phyloP scores from a whole-genome alignment of 2,329 filamentous ascomycete genomes.

The Colletotrichum camelliae region DNA sequence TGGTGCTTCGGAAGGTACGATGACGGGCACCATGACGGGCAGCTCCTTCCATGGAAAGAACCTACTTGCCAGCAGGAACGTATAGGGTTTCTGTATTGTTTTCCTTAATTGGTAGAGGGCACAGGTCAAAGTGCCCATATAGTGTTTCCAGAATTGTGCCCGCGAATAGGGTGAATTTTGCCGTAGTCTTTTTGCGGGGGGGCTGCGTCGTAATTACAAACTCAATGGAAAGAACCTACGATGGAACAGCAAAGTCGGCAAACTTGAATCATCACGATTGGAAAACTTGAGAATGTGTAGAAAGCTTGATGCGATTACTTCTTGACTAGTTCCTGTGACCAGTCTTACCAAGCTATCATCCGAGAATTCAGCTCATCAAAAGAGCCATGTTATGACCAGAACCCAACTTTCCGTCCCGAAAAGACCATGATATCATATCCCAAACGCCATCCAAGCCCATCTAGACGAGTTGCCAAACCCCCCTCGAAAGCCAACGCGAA shows the following conservation, averaged over 20 bases:
- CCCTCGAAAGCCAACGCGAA: background rate
- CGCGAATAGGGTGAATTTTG: no score
- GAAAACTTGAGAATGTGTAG: background rate
- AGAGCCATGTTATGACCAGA: background rate
- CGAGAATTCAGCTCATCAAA: background rate
- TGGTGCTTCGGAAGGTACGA: background rate
- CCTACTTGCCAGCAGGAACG: no score
- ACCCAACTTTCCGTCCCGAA: background rate
- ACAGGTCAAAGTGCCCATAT: no score
- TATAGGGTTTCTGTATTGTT: no score
- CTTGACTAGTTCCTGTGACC: background rate
- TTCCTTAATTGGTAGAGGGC: no score
- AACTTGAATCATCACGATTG: background rate
- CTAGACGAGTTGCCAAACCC: background rate
- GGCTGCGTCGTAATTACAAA: no score
- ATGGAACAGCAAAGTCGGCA: background rate
- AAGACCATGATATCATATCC: background rate
- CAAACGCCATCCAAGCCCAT: background rate
- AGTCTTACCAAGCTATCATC: background rate
- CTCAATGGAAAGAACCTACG: background rate
- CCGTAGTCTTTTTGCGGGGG: no score
- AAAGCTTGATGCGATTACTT: background rate
- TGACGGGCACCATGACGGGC: background rate
- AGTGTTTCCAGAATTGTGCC: no score
- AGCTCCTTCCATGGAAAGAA: background rate